phyloP scores from a whole-genome alignment of 2,329 filamentous ascomycete genomes.

The Fusarium metavorans region DNA sequence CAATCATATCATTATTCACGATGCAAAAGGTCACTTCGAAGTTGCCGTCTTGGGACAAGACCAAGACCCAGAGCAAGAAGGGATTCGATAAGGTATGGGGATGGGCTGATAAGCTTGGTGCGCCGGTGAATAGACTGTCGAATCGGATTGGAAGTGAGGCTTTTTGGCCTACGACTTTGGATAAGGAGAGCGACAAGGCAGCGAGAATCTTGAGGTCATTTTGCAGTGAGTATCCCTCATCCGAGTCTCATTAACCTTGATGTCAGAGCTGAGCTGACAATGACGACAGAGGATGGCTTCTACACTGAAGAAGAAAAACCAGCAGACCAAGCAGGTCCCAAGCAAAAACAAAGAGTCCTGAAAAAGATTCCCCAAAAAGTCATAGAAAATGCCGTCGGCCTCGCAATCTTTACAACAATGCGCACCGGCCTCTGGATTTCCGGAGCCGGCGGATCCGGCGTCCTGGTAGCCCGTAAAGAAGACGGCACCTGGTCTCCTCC shows the following conservation, averaged over 20 bases:
- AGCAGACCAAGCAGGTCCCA: constrained; percentile 47
- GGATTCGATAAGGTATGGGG: constrained; percentile 81
- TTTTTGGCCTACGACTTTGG: constrained; percentile 87
- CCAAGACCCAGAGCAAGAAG: constrained; percentile 68
- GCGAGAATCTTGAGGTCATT: constrained; percentile 86
- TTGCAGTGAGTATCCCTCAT: constrained; percentile 71
- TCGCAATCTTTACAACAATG: constrained; percentile 79
- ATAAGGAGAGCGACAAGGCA: constrained; percentile 91
- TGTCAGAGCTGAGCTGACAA: background rate
- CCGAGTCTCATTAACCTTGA: background rate
- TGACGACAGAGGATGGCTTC: constrained; percentile 62
- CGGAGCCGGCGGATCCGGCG: constrained; percentile 74
- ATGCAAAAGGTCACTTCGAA: constrained; percentile 52
- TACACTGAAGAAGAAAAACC: constrained; percentile 55
- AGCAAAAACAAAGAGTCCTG: constrained; percentile 59
- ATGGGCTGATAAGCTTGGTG: constrained; percentile 65
- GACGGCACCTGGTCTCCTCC: constrained; percentile 82
- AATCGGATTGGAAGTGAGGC: constrained; percentile 85
- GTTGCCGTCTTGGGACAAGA: constrained; percentile 63
- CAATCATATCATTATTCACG: background rate
- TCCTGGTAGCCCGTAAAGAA: constrained; percentile 71
- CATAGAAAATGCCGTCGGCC: constrained; percentile 72
- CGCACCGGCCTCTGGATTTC: constrained; percentile 75
- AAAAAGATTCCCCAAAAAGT: constrained; percentile 68
- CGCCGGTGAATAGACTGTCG: constrained; percentile 81